These are phyloP conservation scores for Sclerospora graminicola DNA, from an alignment of 352 stramenopile species.

Conservation along the genomic window DNA sequence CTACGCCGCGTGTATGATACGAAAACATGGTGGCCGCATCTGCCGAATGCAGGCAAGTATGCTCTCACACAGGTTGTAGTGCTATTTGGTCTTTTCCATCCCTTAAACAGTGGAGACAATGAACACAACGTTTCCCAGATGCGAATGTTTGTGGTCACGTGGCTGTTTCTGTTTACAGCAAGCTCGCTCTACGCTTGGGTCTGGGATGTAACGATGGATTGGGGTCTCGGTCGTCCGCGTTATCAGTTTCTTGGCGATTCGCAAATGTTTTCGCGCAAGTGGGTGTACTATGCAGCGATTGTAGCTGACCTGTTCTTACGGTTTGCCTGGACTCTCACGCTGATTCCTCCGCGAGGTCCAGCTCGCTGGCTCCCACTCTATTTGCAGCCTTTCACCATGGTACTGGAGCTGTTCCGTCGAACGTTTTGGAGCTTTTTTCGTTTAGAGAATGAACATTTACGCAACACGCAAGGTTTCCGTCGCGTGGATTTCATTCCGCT, in stretches of 20 bases:
- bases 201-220: constrained; percentile 85
- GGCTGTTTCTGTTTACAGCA: constrained; percentile 70
- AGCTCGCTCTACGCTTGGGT: constrained; percentile 76
- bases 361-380: constrained; percentile 58
- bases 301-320: constrained; percentile 67
- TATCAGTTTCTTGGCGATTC: constrained; percentile 68
- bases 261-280: constrained; percentile 78
- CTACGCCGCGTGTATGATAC: constrained; percentile 92
- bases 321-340: constrained; percentile 74
- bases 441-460: constrained; percentile 79
- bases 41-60: constrained; percentile 96
- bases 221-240: constrained; percentile 69
- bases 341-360: constrained; percentile 59
- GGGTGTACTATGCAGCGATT: constrained; percentile 77
- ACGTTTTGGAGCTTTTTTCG: constrained; percentile 85
- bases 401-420: constrained; percentile 72
- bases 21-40: constrained; percentile 90
- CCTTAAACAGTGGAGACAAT: constrained; percentile 38
- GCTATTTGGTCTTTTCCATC: constrained; percentile 82
- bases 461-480: constrained; percentile 79
- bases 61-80: constrained; percentile 73
- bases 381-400: constrained; percentile 78
- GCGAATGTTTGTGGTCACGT: constrained; percentile 49
- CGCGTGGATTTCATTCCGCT: constrained; percentile 77
- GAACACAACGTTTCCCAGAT: constrained; percentile 12